Base-by-base conservation (phyloP, 257 asterid genomes). In the Penstemon barbatus region DNA sequence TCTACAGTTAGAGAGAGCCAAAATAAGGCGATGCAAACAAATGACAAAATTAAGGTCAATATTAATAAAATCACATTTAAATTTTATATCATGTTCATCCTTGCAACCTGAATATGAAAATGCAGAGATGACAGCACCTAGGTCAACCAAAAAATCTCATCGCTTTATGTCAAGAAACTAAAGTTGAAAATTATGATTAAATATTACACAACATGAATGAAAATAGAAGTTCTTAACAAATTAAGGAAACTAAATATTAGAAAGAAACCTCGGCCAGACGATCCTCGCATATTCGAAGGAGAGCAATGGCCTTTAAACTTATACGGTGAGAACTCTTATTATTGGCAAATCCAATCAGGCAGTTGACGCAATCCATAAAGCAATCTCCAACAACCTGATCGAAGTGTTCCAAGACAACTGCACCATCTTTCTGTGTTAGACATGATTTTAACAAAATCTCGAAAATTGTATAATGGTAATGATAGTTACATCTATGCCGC, bases 321-420 rank as follows among this genome's bases (percentile, higher is more conserved):
- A 94, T 91, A 42, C 97, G 86, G 66, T 77, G 96, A 76, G 97
- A 87, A 75, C 84, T 84, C 81, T 89, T 91, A 79, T 87, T 89
- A 79, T 87, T 94, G 64, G 99, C 99, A 87, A 94, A 94, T 63
- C 97, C 96, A 78, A 94, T 94, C 74, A 94, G 87, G 87, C 99
- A 94, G 85, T 94, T 91, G 78, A 94, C 99, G 75, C 99, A 94
- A 78, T 94, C 99, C 98, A 94, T 84, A 75, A 94, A 94, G 86
- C 98, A 94, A 80, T 90, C 99, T 52, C 99, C 98, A 41, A 87
- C 97, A 74, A 94, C 97, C 81, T 87, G 97, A 86, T 94, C 97
- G 12, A 94, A 94, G 89, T 94, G 99, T 75, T 94, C 99, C 96
- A 94, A 77, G 72, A 94, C 73, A 79, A 94, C 99, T 94, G 93